Base-by-base conservation (phyloP, 768 basidiomycete genomes). In the Mycena epipterygia region DNA sequence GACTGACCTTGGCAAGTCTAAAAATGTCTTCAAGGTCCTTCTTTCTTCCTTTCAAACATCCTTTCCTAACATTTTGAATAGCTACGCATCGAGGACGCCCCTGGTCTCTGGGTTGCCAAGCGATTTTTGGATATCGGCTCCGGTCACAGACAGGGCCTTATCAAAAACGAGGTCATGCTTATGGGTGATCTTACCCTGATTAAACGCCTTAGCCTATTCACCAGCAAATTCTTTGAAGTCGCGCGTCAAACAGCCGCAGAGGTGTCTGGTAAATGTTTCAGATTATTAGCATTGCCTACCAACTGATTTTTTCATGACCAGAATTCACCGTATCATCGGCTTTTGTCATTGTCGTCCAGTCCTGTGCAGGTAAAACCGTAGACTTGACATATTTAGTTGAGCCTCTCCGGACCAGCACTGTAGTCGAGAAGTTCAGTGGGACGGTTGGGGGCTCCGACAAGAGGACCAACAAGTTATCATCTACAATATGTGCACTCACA, bases 391-490 rank as follows among this genome's bases (percentile, higher is more conserved):
- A 57, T 41, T 29, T 57, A 21, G 56, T 57, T 37, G 56, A 57
- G 37, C 56, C 56, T 30, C 37, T 57, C 17, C 56, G 56, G 6
- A 27, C 56, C 5, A 37, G 33, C 33, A 57, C 56, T 25, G 33
- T 39, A 14, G 56, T 57, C 14, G 37, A 35, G 19, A 57, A 57
- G 25, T 57, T 57, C 56, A 57, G 56, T 25, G 56, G 56, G 8
- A 57, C 56, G 32, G 25, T 57, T 17, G 37, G 56, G 14, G 56
- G 56, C 12, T 35, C 56, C 33, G 37, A 57, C 35, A 39, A 39
- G 14, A 41, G 32, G 12, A 19, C 56, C 21, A 57, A 57, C 56
- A 25, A 57, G 35, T 5, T 57, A 5, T 35, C 56, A 14, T 29
- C 52, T 17, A 53, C 52, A 6, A 53, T 53, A 25, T 17, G 16